Base-by-base conservation (phyloP, 1,139 yeast species). In the Taphrina confusa region DNA sequence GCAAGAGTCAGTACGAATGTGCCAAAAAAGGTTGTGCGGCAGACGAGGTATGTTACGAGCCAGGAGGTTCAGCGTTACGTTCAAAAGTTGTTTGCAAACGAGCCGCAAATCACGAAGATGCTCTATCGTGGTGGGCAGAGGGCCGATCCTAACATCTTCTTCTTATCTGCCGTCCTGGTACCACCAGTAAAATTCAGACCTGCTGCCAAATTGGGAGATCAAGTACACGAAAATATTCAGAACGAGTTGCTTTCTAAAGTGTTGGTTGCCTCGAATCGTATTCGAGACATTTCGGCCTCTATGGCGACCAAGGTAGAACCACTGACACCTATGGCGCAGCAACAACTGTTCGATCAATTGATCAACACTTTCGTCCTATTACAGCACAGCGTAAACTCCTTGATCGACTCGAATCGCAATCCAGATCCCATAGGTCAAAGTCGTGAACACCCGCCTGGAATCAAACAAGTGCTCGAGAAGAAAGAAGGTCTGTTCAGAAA, bases 401-500 rank as follows among this genome's bases (percentile, higher is more conserved):
- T 90, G 69, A 83, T 94, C 63, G 99, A 94, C 74, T 83, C 95
- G 34, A 84, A 96, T 56, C 91, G 92, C 74, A 88, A 87, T 70
- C 95, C 87, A 73, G 80, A 81, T 65, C 75, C 76, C 33, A 76
- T 76, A 61, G 83, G 85, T 20, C 64, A 58, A 18, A 85, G 84
- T n/a, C 83, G 82, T 66, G 73, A 82, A 27, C 91, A 96, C 45
- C 81, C 82, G 55, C 98, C 99, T 1, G 99, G 99, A 77, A 83
- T 94, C 69, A 92, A 94, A 73, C 98, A 94, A 78, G 96, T 96
- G 3, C 78, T 94, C 70, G 99, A 94, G 76, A 92, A 94, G 84
- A 94, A 94, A 73, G 98, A 94, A 76, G 99, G 99, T 73, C 80
- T 92, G 67, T 92, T 92, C 79, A 84, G 99, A 79, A 92, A 91